Conservation (phyloP, 352 stramenopile genomes). For the Pythium volutum region DNA sequence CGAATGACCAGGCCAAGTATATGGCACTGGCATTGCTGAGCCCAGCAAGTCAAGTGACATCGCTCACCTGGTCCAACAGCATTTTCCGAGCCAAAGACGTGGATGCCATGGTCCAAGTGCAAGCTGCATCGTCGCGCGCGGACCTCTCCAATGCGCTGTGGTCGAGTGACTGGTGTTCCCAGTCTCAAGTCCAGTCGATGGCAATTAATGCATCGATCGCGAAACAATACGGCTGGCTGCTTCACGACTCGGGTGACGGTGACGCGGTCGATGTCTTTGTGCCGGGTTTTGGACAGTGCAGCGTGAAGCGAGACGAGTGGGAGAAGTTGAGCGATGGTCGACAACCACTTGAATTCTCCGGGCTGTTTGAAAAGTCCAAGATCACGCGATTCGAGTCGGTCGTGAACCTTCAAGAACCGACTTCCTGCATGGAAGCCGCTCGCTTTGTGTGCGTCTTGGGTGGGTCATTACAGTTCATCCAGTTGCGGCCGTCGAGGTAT, state of each 20-base stretch:
- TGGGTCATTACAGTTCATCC: neutral
- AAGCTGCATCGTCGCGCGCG: neutral
- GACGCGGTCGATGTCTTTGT: conserved; percentile 33
- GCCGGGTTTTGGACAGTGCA: conserved; percentile 29
- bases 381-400: neutral
- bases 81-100: neutral
- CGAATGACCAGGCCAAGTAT: conserved; percentile 2
- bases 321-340: neutral
- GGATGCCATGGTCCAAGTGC: neutral
- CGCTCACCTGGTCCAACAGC: conserved; percentile 1
- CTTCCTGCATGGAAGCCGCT: neutral
- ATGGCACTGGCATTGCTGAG: conserved; percentile 1
- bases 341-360: neutral
- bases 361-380: neutral
- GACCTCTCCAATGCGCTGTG: neutral
- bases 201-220: neutral
- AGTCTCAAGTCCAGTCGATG: neutral
- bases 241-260: conserved; percentile 24
- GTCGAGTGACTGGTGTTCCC: neutral
- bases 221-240: conserved; percentile 10
- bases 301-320: conserved; percentile 18
- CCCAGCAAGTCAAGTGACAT: neutral
- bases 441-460: neutral
- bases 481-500: neutral
- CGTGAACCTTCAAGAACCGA: neutral